Evolutionary conservation across 1,284 basidiomycete genomes (phyloP).

Genomic region (Apiotrichum sp.): DNA sequence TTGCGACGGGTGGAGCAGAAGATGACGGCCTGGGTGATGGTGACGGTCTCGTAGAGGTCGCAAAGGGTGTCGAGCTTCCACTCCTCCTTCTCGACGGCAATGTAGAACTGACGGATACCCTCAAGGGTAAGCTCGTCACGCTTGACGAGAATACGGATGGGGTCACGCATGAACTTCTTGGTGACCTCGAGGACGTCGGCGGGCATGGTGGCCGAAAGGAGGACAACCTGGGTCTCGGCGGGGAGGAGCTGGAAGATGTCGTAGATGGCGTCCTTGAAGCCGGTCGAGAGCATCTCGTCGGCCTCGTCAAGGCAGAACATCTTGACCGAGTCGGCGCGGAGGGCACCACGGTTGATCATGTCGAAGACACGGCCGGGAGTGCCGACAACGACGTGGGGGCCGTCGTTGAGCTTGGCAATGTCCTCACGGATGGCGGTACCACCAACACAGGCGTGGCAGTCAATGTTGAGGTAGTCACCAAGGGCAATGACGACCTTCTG

Average conservation of each 20-base stretch:
- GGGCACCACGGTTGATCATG: constrained; percentile 81
- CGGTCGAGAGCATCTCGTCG: constrained; percentile 86
- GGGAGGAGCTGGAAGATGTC: constrained; percentile 87
- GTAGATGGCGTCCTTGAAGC: constrained; percentile 92
- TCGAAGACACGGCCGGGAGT: constrained; percentile 84
- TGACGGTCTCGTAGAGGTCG: constrained; percentile 95
- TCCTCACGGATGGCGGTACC: constrained; percentile 85
- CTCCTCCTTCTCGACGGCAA: constrained; percentile 99
- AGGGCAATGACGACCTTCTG: constrained; percentile 89
- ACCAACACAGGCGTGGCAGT: constrained; percentile 82
- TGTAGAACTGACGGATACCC: constrained; percentile 99
- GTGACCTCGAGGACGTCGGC: constrained; percentile 83
- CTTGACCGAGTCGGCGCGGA: constrained; percentile 77
- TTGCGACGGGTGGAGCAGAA: constrained; percentile 91
- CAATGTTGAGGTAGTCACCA: constrained; percentile 87
- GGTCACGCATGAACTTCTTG: constrained; percentile 92
- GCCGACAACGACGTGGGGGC: constrained; percentile 73
- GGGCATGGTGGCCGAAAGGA: constrained; percentile 86
- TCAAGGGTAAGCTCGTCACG: constrained; percentile 99
- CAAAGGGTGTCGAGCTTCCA: constrained; percentile 99
- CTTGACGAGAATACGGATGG: constrained; percentile 94
- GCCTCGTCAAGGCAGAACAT: constrained; percentile 90
- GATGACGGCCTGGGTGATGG: constrained; percentile 87
- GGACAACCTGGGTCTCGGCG: constrained; percentile 70
- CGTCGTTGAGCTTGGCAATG: constrained; percentile 78